Base-by-base conservation (phyloP, 768 basidiomycete genomes). In the Tylopilus rubrobrunneus region DNA sequence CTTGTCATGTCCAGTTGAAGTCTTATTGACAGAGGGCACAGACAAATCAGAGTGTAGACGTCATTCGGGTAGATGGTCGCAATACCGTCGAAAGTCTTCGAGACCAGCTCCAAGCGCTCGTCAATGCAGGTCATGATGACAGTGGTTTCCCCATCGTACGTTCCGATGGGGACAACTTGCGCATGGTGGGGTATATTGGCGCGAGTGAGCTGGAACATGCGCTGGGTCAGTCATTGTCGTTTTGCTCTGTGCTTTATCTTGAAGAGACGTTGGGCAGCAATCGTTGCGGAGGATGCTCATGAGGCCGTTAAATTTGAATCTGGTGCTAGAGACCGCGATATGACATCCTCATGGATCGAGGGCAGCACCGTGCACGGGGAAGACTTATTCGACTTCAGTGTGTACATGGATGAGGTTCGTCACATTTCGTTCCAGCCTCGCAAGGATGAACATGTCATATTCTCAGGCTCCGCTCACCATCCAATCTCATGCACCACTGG, bases 121-220 rank as follows among this genome's bases (percentile, higher is more conserved):
- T 84, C 36, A 67, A 76, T 21, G 71, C 80, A 15, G 87, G 86
- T 10, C 77, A 85, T 41, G 84, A 87, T 56, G 84, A 95, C 64
- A 76, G 83, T 43, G 95, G 95, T 5, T 94, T 98, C 70, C 95
- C 96, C 0, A 87, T 98, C 50, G 66, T 98, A 49, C 72, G 83
- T 58, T 74, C 71, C 33, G 83, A 78, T 49, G 58, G 52, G 7
- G 70, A 74, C 15, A 80, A 80, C 19, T 59, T 78, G 62, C 79
- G 90, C 37, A 79, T 97, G 77, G 78, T 91, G 36, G 97, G 94
- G 7, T 95, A 95, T 67, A 87, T 98, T 55, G 92, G 93, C 0
- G 82, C 85, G 28, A 95, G 87, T 62, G 97, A 99, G 70, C 80
- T 99, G 14, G 93, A 97, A 63, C 93, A 98, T 69, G 94, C 92